Evolutionary conservation across 1,284 basidiomycete species (phyloP).

Genomic region (Tremellales sp.): DNA sequence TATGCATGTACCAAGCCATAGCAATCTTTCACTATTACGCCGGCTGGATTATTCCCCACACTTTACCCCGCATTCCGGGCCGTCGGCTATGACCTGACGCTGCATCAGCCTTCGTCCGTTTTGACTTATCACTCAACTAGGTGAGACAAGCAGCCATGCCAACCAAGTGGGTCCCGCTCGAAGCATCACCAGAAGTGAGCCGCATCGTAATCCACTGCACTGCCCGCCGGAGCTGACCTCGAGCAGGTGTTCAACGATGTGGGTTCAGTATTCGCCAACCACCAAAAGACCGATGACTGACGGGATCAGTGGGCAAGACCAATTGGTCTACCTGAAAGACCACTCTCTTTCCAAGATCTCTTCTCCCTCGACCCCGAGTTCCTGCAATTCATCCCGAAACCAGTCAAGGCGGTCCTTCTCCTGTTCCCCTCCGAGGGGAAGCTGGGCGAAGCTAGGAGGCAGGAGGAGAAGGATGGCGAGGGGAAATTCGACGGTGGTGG

Average conservation of each 20-base stretch:
- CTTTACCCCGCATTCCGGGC: too few relatives aligned
- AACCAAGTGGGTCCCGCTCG: constrained; percentile 66
- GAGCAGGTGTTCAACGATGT: constrained; percentile 47
- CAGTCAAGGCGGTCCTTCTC: constrained; percentile 73
- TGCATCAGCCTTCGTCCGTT: too few relatives aligned
- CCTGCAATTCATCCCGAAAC: constrained; percentile 62
- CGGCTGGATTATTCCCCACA: too few relatives aligned
- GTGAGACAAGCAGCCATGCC: too few relatives aligned
- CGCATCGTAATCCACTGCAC: constrained; percentile 2
- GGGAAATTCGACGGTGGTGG: constrained; percentile 34
- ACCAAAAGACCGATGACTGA: background rate
- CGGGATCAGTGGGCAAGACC: constrained; percentile 77
- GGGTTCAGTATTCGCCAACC: constrained; percentile 14
- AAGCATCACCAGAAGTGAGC: constrained; percentile 68
- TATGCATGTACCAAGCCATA: too few relatives aligned
- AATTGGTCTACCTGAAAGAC: constrained; percentile 61
- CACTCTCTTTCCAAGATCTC: constrained; percentile 69
- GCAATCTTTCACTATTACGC: too few relatives aligned
- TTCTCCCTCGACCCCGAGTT: constrained; percentile 78
- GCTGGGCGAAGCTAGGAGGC: constrained; percentile 54
- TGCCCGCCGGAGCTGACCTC: constrained; percentile 2
- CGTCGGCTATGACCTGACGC: too few relatives aligned
- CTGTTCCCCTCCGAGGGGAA: constrained; percentile 68
- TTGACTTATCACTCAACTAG: too few relatives aligned
- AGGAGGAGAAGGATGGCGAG: constrained; percentile 46